Conservation (phyloP, 2,329 filamentous ascomycete species). For the Teratosphaeria epicoccoides region DNA sequence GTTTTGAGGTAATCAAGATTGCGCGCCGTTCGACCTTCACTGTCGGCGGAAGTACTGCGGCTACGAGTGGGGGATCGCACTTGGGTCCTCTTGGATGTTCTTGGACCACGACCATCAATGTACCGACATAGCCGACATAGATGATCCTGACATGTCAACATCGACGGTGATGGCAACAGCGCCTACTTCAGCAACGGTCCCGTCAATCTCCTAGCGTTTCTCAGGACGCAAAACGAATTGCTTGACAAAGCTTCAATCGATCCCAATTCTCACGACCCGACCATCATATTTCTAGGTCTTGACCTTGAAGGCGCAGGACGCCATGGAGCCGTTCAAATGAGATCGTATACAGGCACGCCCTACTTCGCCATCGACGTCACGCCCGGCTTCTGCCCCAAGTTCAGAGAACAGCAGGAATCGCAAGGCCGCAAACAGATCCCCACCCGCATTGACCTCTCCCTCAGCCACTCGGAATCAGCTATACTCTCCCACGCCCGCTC, state of each 20-base stretch:
- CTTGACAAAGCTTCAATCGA: not conserved
- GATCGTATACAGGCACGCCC: not conserved
- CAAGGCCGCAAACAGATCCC: not conserved
- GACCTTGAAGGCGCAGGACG: not conserved
- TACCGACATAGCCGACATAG: not conserved
- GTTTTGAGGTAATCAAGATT: too few relatives aligned
- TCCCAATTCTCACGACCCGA: not conserved
- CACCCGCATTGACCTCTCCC: not conserved
- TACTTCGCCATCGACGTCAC: not conserved
- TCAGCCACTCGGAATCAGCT: not conserved
- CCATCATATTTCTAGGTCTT: not conserved
- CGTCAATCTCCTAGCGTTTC: not conserved
- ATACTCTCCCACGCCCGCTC: not conserved
- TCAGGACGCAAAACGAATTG: not conserved
- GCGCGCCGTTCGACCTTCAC: too few relatives aligned
- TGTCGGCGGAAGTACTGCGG: not conserved
- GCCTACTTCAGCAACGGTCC: not conserved
- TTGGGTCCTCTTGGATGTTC: too few relatives aligned
- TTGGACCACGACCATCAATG: not conserved
- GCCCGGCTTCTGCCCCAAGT: constrained; percentile 13
- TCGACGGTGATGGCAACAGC: not conserved
- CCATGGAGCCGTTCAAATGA: not conserved
- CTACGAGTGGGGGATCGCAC: not conserved
- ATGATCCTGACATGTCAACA: not conserved
- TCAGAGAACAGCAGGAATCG: not conserved